Evolutionary conservation across 2,329 filamentous ascomycete species (phyloP).

Genomic region (Botrytis aclada): DNA sequence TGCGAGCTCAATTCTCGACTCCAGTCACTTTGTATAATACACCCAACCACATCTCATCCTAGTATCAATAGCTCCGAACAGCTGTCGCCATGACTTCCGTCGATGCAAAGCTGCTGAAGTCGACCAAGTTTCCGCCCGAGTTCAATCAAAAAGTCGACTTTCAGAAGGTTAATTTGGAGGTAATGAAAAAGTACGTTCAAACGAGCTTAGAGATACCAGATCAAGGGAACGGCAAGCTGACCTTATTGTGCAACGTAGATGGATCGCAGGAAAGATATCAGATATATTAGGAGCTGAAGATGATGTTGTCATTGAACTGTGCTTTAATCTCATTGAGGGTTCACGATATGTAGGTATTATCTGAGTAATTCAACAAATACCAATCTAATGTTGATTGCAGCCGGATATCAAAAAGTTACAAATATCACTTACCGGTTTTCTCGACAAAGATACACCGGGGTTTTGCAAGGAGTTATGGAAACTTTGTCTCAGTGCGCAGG

Average conservation of each 20-base stretch:
- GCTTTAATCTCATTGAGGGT: conserved; percentile 68
- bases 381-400: conserved; percentile 47
- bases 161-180: conserved; percentile 92
- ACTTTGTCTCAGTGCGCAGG: conserved; percentile 84
- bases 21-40: not conserved
- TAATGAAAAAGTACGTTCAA: conserved; percentile 85
- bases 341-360: conserved; percentile 64
- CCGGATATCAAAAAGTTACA: conserved; percentile 95
- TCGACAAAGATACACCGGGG: conserved; percentile 82
- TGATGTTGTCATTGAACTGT: conserved; percentile 90
- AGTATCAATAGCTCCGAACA: not conserved
- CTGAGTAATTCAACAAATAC: conserved; percentile 17
- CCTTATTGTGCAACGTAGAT: conserved; percentile 52
- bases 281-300: conserved; percentile 90
- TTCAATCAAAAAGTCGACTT: conserved; percentile 97
- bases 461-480: conserved; percentile 97
- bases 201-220: conserved; percentile 21
- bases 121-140: conserved; percentile 89
- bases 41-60: not conserved
- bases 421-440: conserved; percentile 90
- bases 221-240: conserved; percentile 23
- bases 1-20: not conserved
- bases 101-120: conserved; percentile 83
- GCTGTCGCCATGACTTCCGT: conserved; percentile 66
- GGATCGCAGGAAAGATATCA: conserved; percentile 86